Evolutionary conservation across 257 asterid genomes (phyloP).

Genomic region (Solanum peruvianum): DNA sequence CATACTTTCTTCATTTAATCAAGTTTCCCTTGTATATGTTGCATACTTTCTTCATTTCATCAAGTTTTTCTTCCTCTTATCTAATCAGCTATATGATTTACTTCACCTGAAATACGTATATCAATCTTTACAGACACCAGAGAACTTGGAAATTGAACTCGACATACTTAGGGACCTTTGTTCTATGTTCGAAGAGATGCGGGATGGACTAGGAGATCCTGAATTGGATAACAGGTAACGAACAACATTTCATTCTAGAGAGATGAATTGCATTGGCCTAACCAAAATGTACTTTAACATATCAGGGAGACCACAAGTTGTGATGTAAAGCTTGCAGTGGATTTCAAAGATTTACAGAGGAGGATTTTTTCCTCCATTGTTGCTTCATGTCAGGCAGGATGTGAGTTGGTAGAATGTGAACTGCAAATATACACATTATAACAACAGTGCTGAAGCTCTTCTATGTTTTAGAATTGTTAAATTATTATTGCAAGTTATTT

Average conservation of each 20-base stretch:
- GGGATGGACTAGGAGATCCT: conserved; percentile 43
- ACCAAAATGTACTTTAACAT: not conserved
- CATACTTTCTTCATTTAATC: not conserved
- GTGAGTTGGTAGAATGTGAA: conserved; percentile 44
- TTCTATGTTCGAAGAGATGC: conserved; percentile 53
- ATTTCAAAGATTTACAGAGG: conserved; percentile 49
- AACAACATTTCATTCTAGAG: not conserved
- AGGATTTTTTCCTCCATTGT: conserved; percentile 54
- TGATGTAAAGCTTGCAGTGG: conserved; percentile 73
- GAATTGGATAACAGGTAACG: conserved; percentile 45
- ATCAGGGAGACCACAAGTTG: conserved; percentile 41
- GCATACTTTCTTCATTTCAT: not conserved
- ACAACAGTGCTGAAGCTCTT: not conserved
- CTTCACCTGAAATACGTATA: not conserved
- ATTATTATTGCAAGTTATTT: not conserved
- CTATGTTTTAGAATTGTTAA: not conserved
- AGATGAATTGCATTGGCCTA: not conserved
- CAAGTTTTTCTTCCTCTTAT: not conserved
- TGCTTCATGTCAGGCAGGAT: conserved; percentile 54
- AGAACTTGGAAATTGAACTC: conserved; percentile 51
- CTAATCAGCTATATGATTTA: not conserved
- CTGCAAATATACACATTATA: conserved; percentile 7
- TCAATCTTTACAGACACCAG: conserved; percentile 24
- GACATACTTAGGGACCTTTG: conserved; percentile 45
- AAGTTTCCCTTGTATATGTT: not conserved